phyloP scores from a whole-genome alignment of 164 flowering plant genomes.

The Tetracentron sinense region DNA sequence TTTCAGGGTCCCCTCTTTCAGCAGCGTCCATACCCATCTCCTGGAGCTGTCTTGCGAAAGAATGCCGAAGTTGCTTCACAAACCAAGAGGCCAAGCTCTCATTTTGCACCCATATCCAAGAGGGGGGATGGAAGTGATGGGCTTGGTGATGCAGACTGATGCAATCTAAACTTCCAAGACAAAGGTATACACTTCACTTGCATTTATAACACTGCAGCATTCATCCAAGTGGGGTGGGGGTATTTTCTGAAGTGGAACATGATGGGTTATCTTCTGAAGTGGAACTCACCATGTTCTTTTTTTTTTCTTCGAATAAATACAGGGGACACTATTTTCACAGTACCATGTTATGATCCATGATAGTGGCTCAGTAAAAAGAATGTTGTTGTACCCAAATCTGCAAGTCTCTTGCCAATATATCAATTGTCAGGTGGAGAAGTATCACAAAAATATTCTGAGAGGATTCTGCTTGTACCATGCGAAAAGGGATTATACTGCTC shows the following conservation, averaged over 20 bases:
- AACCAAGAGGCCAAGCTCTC: constrained; percentile 55
- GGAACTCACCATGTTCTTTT: too few species aligned
- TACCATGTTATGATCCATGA: too few species aligned
- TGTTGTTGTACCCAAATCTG: neutral
- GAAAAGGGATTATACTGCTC: neutral
- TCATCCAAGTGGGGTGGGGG: neutral
- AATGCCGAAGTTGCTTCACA: constrained; percentile 93
- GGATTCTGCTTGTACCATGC: neutral
- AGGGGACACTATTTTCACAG: too few species aligned
- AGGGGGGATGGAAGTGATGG: constrained; percentile 98
- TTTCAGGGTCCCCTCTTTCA: constrained; percentile 98
- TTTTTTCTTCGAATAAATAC: too few species aligned
- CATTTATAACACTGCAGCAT: neutral
- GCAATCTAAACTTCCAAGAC: neutral
- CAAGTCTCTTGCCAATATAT: neutral
- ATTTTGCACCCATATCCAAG: constrained; percentile 64
- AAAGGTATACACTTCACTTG: neutral
- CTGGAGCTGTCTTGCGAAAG: constrained; percentile 95
- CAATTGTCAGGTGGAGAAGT: neutral
- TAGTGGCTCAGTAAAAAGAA: neutral
- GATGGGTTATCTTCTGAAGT: too few species aligned
- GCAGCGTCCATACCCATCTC: constrained; percentile 99
- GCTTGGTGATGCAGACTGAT: constrained; percentile 94
- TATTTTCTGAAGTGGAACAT: too few species aligned
- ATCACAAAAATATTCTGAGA: neutral